Conservation (phyloP, 2,329 filamentous ascomycete species). For the Aspergillus ochraceus region DNA sequence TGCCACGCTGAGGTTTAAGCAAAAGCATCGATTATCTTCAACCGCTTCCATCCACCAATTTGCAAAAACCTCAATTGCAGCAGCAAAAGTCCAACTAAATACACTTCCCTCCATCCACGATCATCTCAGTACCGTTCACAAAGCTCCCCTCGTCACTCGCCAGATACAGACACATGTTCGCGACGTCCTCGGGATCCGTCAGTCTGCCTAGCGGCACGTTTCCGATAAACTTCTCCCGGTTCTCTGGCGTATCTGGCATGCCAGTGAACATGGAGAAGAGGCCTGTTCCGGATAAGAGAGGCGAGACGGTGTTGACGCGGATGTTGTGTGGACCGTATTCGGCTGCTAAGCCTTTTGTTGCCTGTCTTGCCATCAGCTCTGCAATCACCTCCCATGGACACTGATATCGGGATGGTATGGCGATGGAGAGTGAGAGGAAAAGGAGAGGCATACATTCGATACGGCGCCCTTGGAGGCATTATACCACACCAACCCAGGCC, state of each 20-base stretch:
- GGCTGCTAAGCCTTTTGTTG: conserved; percentile 67
- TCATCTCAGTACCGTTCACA: conserved; percentile 70
- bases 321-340: conserved; percentile 73
- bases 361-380: conserved; percentile 34
- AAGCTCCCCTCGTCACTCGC: conserved; percentile 71
- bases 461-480: conserved; percentile 48
- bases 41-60: background rate
- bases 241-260: conserved; percentile 46
- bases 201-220: conserved; percentile 46
- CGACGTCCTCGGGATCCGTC: conserved; percentile 60
- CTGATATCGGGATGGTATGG: no score
- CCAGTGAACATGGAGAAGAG: conserved; percentile 53
- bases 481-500: conserved; percentile 48
- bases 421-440: background rate
- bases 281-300: conserved; percentile 66
- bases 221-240: conserved; percentile 44
- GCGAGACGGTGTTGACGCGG: conserved; percentile 70
- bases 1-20: background rate
- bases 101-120: conserved; percentile 59
- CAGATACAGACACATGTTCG: conserved; percentile 68
- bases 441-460: conserved; percentile 37
- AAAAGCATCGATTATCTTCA: background rate
- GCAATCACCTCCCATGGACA: no score
- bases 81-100: conserved; percentile 21
- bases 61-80: background rate